These are phyloP conservation scores for Xanthoconium separans DNA, from an alignment of 1,284 basidiomycete species.

Conservation along the genomic window DNA sequence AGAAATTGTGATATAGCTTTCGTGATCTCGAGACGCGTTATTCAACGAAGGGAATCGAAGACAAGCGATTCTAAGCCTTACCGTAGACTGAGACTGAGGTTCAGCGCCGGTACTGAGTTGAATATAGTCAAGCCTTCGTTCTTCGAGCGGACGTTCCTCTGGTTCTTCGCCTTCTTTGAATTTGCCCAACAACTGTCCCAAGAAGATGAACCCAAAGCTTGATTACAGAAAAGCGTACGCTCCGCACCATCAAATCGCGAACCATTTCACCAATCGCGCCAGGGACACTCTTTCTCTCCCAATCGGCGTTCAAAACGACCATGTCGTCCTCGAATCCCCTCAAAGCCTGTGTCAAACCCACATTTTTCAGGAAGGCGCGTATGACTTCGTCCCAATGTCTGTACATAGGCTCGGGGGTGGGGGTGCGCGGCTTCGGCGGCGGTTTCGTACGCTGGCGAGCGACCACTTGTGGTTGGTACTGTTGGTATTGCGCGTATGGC, in stretches of 20 bases:
- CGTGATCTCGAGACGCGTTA: constrained; percentile 47
- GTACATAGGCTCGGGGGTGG: constrained; percentile 41
- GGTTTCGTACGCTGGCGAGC: constrained; percentile 30
- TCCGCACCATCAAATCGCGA: constrained; percentile 51
- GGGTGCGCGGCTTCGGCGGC: constrained; percentile 30
- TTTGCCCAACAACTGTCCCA: constrained; percentile 25
- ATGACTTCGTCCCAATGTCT: constrained; percentile 64
- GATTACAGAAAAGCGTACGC: neutral
- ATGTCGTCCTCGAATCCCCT: constrained; percentile 69
- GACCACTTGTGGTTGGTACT: constrained; percentile 28
- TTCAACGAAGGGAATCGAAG: neutral
- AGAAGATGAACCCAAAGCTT: neutral
- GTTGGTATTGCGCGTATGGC: constrained; percentile 34
- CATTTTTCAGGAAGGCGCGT: constrained; percentile 50
- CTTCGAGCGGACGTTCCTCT: constrained; percentile 46
- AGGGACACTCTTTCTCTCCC: constrained; percentile 57
- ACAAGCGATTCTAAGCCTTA: constrained; percentile 34
- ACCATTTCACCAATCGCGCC: constrained; percentile 53
- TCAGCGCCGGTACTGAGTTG: constrained; percentile 44
- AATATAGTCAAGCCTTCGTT: constrained; percentile 64
- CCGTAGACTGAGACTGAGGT: constrained; percentile 55
- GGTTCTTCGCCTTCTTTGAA: constrained; percentile 24
- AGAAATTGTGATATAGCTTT: constrained; percentile 70
- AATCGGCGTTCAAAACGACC: constrained; percentile 63
- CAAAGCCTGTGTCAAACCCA: constrained; percentile 60